These are phyloP conservation scores for Vitis vinifera DNA, from an alignment of 164 flowering plant species.

Conservation along the genomic window ASM3070453v1 NC_081820.1:24262501-24263000, in stretches of 20 bases:
- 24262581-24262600: slow-evolving; percentile 47
- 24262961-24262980: slow-evolving; percentile 62
- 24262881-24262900: slow-evolving; percentile 27
- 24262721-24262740: slow-evolving; percentile 39
- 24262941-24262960: slow-evolving; percentile 60
- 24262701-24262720: slow-evolving; percentile 38
- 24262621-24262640: slow-evolving; percentile 48
- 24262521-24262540: slow-evolving; percentile 40
- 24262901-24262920: slow-evolving; percentile 52
- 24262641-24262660: slow-evolving; percentile 41
- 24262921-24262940: slow-evolving; percentile 62
- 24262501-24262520: slow-evolving; percentile 26
- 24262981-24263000: slow-evolving; percentile 57
- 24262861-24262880: slow-evolving; percentile 29
- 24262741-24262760: slow-evolving; percentile 51
- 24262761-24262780: slow-evolving; percentile 56
- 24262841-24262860: slow-evolving; percentile 37
- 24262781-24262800: slow-evolving; percentile 34
- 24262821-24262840: slow-evolving; percentile 52
- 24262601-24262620: slow-evolving; percentile 40
- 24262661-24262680: slow-evolving; percentile 7
- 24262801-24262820: slow-evolving; percentile 43
- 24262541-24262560: slow-evolving; percentile 30
- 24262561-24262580: slow-evolving; percentile 44
- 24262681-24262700: slow-evolving; percentile 33